These are phyloP conservation scores for Cladorrhinum sp. DNA, from an alignment of 2,329 filamentous ascomycete genomes.

Conservation along the genomic window DNA sequence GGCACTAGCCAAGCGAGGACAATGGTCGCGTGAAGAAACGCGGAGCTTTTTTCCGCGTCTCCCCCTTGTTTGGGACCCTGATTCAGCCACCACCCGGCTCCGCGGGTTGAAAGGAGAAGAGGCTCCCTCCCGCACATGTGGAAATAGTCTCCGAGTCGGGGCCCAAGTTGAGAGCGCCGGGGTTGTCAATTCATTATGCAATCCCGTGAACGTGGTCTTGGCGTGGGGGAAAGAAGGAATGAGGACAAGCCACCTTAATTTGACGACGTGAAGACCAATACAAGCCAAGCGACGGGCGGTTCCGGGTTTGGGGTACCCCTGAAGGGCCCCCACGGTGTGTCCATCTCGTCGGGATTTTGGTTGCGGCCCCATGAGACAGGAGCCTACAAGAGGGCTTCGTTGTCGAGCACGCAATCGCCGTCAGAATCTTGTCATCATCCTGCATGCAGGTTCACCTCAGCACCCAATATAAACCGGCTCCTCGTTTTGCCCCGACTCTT, in stretches of 20 bases:
- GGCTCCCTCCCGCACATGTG: neutral
- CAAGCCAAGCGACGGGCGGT: no score
- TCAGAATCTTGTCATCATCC: neutral
- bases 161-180: neutral
- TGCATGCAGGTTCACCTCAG: neutral
- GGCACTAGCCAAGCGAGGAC: neutral
- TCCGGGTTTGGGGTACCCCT: neutral
- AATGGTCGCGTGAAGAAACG: neutral
- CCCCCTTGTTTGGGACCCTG: no score
- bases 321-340: neutral
- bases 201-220: neutral
- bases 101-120: neutral
- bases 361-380: neutral
- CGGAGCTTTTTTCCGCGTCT: neutral
- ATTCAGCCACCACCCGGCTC: no score
- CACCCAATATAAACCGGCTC: neutral
- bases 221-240: neutral
- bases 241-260: conserved; percentile 1
- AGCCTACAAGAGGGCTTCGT: neutral
- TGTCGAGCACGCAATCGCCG: neutral
- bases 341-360: neutral
- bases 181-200: neutral
- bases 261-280: no score
- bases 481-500: neutral
- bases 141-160: neutral